Evolutionary conservation across 164 flowering plant species (phyloP), one percentile per base, ranked within the genome.

Genomic region (Vitis amurensis): DNA sequence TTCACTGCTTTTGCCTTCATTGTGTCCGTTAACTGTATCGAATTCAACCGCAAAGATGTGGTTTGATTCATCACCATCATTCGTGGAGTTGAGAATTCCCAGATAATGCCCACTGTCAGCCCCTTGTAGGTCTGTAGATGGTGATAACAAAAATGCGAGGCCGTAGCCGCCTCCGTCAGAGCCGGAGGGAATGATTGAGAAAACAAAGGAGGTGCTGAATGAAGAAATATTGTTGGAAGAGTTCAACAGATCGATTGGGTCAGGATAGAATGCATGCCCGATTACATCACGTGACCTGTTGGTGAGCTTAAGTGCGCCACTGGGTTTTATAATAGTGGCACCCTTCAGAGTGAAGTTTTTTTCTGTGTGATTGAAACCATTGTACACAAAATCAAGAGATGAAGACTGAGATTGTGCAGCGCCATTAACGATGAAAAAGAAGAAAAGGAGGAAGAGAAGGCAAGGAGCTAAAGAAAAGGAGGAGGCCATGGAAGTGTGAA

Each of bases 41-140:
- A 87, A 87, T 55, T 87, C 86, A 4, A 85, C 81, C 0, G 81
- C 84, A 11, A 85, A 73, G 12, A 87, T 65, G 63, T 79, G 82
- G 63, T 83, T 85, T 0, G 79, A 67, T 1, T 65, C 6, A 0
- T 61, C 15, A 0, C 80, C 79, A 50, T 79, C 61, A 30, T 65
- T 81, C 10, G 77, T 0, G 0, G 51, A 1, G 63, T 76, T 84
- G 72, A 87, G 73, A 17, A 87, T 74, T 9, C 88, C 91, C 0
- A 87, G 76, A 59, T 10, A 83, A 11, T 85, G 84, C 17, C 62
- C 77, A 0, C 72, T 29, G 8, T 27, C 63, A 4, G 80, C 85
- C 0, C 76, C 83, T 0, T 72, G 77, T 55, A 81, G 66, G 1
- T 61, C 8, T 5, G 65, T 50, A 4, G 77, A 53, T 0, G 88